phyloP scores from a whole-genome alignment of 441 rosid species.

The Jatropha multifida region DNA sequence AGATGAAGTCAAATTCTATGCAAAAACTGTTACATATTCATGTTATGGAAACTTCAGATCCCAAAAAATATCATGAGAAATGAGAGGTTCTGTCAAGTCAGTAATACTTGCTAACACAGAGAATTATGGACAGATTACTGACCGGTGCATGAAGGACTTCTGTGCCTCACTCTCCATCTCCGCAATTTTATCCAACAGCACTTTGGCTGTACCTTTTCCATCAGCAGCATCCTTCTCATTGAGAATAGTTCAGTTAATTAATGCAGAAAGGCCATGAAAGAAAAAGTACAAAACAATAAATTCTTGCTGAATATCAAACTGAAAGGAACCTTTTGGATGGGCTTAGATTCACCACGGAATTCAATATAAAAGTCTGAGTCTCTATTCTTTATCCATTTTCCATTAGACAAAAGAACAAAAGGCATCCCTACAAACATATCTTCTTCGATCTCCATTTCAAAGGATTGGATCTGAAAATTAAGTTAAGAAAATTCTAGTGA shows the following conservation, averaged over 20 bases:
- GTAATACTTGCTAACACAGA: not conserved
- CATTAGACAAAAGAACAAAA: constrained; percentile 74
- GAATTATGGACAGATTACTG: constrained; percentile 29
- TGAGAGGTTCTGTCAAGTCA: not conserved
- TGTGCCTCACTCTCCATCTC: constrained; percentile 92
- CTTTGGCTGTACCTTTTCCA: constrained; percentile 83
- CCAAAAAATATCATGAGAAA: not conserved
- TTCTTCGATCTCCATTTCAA: constrained; percentile 77
- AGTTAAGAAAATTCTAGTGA: constrained; percentile 14
- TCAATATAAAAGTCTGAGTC: constrained; percentile 84
- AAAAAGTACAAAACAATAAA: not conserved
- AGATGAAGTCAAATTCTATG: not conserved
- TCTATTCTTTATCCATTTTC: constrained; percentile 81
- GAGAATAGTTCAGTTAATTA: constrained; percentile 24
- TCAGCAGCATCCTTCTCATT: constrained; percentile 63
- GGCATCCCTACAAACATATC: constrained; percentile 81
- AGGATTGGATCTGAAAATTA: constrained; percentile 64
- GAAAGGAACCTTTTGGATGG: constrained; percentile 63
- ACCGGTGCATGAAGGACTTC: constrained; percentile 99
- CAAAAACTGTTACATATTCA: not conserved
- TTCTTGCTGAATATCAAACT: not conserved
- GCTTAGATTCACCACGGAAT: constrained; percentile 47
- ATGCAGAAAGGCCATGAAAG: constrained; percentile 10
- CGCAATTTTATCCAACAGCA: constrained; percentile 73
- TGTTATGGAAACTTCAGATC: not conserved